phyloP scores from a whole-genome alignment of 202 grass and related monocot species.

The Setaria italica region DNA sequence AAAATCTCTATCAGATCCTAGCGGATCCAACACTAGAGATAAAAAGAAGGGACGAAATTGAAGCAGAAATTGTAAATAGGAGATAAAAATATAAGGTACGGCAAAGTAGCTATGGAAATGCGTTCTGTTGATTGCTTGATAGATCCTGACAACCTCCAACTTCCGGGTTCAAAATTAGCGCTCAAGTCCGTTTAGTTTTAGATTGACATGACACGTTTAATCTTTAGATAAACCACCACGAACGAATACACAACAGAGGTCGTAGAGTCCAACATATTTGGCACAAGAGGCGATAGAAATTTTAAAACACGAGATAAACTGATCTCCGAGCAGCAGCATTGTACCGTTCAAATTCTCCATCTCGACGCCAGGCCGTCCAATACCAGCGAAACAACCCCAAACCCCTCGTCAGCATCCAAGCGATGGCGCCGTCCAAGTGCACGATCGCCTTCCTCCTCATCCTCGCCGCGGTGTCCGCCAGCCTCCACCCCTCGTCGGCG shows the following conservation, averaged over 20 bases:
- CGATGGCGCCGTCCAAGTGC: conserved; percentile 8
- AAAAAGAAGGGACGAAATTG: too few species aligned
- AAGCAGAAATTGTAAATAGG: too few species aligned
- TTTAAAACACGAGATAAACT: neutral
- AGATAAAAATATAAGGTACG: too few species aligned
- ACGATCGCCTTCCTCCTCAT: neutral
- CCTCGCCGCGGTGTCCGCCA: neutral
- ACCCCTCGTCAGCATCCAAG: neutral
- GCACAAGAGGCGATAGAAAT: neutral
- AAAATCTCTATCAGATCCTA: too few species aligned
- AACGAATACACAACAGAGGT: too few species aligned
- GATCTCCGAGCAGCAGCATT: neutral
- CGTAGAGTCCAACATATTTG: neutral
- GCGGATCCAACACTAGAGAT: too few species aligned
- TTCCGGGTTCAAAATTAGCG: too few species aligned
- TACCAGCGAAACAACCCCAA: neutral
- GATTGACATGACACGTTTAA: too few species aligned
- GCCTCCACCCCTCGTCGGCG: neutral
- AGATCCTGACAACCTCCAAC: too few species aligned
- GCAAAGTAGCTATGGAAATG: too few species aligned
- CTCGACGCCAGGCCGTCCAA: neutral
- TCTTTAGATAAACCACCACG: neutral
- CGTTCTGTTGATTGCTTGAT: too few species aligned
- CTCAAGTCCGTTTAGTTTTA: too few species aligned
- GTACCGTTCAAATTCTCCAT: neutral